Base-by-base conservation (phyloP, 2,329 filamentous ascomycete genomes). In the Colletotrichum brevisporum region DNA sequence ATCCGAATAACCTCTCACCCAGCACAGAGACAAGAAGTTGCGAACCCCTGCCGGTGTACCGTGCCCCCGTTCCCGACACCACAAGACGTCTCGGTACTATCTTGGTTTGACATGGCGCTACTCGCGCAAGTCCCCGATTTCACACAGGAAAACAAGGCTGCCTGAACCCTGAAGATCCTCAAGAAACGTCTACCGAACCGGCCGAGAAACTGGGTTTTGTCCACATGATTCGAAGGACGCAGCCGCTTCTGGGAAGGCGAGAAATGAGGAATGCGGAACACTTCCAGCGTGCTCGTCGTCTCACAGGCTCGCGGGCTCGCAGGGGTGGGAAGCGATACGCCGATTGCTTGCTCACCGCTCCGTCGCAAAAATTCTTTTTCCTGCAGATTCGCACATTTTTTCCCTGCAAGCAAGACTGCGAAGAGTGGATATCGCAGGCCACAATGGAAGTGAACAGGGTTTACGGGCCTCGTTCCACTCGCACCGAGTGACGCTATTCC, bases 271-370 rank as follows among this genome's bases (percentile, higher is more conserved):
- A 60, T 53, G 54, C 41, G 18, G 41, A 50, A 66, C 18, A 31
- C 39, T 54, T 24, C 21, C 21, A 41, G 47, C 48, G 36, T 41
- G 48, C 18, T 64, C 62, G 48, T 69, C 58, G 48, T 69, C 58
- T 70, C 57, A 48, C 51, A 43, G 60, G 41, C 39, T 70, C 57
- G 43, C 51, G 31, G 60, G 41, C 39, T 52, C 53, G 26, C 45
- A 18, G 13, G 21, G 31, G 31, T 26, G 48, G 53, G 39, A 54
- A 39, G 67, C 63, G 70, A 71, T 70, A 70, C 70, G 70, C 70
- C 63, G 21, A 53, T 70, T 61, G 62, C 57, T 67, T 39, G 55
- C 70, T 71, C 70, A 71, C 70, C 70, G 70, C 70, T 71, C 67
- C 67, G 62, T 70, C 51, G 36, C 48, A 55, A 70, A 69, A 70